Percentiles rank a stretch among this genome's conserved stretches.
phyloP scores from a whole-genome alignment of 1,139 yeast species.

The Pichia cactophila region DNA sequence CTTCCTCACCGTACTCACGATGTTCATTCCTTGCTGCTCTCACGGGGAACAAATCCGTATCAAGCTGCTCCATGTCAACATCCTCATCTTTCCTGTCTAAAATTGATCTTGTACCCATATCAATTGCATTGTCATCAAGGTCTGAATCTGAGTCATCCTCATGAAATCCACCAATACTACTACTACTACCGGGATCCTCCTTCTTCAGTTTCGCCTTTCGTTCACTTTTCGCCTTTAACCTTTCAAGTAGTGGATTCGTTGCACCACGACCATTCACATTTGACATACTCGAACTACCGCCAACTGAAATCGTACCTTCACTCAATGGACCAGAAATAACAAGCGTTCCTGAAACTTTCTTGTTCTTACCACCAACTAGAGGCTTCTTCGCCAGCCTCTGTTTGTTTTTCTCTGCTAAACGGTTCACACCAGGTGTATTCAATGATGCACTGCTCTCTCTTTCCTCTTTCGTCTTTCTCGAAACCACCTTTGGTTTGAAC shows the following conservation, averaged over 20 bases:
- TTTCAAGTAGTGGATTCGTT: conserved; percentile 34
- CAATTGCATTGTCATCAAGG: conserved; percentile 12
- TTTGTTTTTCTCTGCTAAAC: conserved; percentile 15
- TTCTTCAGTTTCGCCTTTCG: conserved; percentile 4
- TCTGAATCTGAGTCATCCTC: conserved; percentile 22
- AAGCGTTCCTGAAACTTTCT: conserved; percentile 49
- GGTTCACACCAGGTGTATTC: conserved; percentile 22
- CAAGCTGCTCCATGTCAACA: conserved; percentile 40
- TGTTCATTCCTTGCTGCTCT: conserved; percentile 41
- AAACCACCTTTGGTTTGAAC: conserved; percentile 79
- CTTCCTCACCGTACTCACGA: conserved; percentile 29
- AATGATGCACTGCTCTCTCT: conserved; percentile 69
- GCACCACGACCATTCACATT: conserved; percentile 2
- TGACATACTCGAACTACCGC: conserved; percentile 19
- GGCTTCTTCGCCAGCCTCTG: conserved; percentile 1
- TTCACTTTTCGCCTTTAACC: conserved; percentile 16
- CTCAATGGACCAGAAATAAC: conserved; percentile 69
- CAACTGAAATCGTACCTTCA: conserved; percentile 49
- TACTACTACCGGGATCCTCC: conserved; percentile 1
- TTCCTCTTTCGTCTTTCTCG: conserved; percentile 75
- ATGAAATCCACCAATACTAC: conserved; percentile 9
- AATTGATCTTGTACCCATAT: conserved; percentile 7
- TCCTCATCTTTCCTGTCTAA: conserved; percentile 27
- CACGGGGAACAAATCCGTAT: conserved; percentile 42
- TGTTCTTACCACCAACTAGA: conserved; percentile 19